Conservation (phyloP, 1,284 basidiomycete species). For the Trametes polyzona region DNA sequence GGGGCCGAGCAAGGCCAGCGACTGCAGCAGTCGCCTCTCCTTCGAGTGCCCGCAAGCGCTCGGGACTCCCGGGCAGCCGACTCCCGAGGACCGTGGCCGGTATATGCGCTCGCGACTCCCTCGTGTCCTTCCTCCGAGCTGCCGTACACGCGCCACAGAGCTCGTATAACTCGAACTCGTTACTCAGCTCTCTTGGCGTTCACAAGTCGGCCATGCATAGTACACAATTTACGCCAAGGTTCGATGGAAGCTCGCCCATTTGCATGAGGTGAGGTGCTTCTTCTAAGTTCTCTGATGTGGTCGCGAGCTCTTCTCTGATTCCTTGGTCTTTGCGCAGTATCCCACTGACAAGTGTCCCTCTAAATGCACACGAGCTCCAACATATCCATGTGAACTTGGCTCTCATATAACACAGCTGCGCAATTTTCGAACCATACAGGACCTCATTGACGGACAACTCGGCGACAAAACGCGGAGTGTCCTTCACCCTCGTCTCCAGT, state of each 20-base stretch:
- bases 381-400: background rate
- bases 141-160: background rate
- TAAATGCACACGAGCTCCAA: background rate
- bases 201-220: background rate
- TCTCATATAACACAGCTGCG: constrained; percentile 1
- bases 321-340: background rate
- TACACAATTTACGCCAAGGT: background rate
- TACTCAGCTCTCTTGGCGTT: background rate
- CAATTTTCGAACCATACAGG: background rate
- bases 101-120: background rate
- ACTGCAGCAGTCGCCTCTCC: background rate
- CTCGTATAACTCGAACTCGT: background rate
- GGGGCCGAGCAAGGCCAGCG: background rate
- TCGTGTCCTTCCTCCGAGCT: background rate
- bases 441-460: background rate
- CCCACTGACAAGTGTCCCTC: background rate
- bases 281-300: background rate
- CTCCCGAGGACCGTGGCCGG: background rate
- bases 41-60: background rate
- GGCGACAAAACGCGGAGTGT: background rate
- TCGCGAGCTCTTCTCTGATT: background rate
- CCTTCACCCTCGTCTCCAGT: background rate
- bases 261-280: background rate
- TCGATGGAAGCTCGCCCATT: background rate
- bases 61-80: constrained; percentile 1